Evolutionary conservation across 2,329 filamentous ascomycete species (phyloP), one percentile per base, ranked within the genome.

Genomic region (Colletotrichum navitas): DNA sequence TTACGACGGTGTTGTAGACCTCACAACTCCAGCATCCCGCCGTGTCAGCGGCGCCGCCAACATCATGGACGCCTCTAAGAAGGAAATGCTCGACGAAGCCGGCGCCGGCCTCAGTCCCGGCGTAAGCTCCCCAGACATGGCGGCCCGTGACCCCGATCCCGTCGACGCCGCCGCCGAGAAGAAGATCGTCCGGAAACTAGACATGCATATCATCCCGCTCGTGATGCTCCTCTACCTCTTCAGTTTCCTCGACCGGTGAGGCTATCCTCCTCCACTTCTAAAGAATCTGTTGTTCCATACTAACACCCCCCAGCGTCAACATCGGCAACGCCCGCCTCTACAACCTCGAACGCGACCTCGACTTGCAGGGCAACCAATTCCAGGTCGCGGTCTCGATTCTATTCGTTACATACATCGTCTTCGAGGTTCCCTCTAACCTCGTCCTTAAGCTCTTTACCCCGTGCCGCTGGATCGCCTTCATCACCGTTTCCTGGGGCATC

Each of bases 171-270:
- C 61, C 34, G 71, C 61, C 36, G 85, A 93, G 80, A 84, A 83
- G 75, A 86, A 84, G 74, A 83, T 93, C 29, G 83, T 93, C 54
- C 84, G 88, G 66, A 93, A 92, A 79, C 80, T 93, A 41, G 92
- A 93, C 78, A 72, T 84, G 18, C 85, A 87, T 76, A 85, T 93
- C 34, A 85, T 93, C 18, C 91, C 91, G 2, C 82, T 93, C 26
- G 84, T 93, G 10, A 92, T 92, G 88, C 79, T 88, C 8, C 80
- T 93, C 21, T 95, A 95, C 78, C 85, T 94, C 18, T 90, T 94
- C 75, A 92, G 90, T 75, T 95, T 94, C 78, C 81, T 95, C 11
- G 93, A 94, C 78, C 85, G 92, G 87, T 90, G 77, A 79, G 85
- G 81, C 74, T 60, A 29, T 34, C 74, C 73, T 51, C 63, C 36